Evolutionary conservation across 352 stramenopile species (phyloP).

Genomic region (Pythium angustatum): DNA sequence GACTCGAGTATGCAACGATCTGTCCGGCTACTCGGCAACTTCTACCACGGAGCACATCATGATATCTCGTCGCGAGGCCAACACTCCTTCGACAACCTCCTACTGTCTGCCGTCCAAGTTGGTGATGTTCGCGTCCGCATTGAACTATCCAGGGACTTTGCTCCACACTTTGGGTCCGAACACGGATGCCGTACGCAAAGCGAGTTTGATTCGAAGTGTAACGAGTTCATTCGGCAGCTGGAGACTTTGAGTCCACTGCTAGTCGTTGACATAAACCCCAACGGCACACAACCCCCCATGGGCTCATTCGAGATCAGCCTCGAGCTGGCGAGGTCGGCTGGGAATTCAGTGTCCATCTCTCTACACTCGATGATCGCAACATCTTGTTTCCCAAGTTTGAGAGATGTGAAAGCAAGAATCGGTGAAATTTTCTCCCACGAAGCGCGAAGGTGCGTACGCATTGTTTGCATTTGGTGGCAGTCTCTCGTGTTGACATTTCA

Average conservation of each 20-base stretch:
- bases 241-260: slow-evolving; percentile 58
- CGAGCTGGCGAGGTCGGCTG: slow-evolving; percentile 39
- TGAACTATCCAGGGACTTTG: slow-evolving; percentile 39
- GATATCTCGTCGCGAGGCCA: slow-evolving; percentile 37
- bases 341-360: slow-evolving; percentile 30
- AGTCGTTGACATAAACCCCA: slow-evolving; percentile 43
- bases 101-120: slow-evolving; percentile 51
- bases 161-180: slow-evolving; percentile 37
- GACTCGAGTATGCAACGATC: background rate
- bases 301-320: slow-evolving; percentile 62
- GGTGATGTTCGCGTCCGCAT: slow-evolving; percentile 54
- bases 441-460: slow-evolving; percentile 56
- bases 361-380: slow-evolving; percentile 61
- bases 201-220: slow-evolving; percentile 54
- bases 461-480: too few species aligned
- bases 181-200: slow-evolving; percentile 51
- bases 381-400: slow-evolving; percentile 45
- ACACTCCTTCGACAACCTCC: slow-evolving; percentile 62
- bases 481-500: background rate
- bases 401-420: slow-evolving; percentile 63
- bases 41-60: slow-evolving; percentile 58
- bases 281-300: slow-evolving; percentile 18
- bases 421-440: slow-evolving; percentile 54
- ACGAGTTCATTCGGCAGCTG: slow-evolving; percentile 38
- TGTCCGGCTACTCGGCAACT: slow-evolving; percentile 55